Evolutionary conservation across 768 basidiomycete genomes (phyloP), one percentile per base, ranked within the genome.

Genomic region (Russula sp.): DNA sequence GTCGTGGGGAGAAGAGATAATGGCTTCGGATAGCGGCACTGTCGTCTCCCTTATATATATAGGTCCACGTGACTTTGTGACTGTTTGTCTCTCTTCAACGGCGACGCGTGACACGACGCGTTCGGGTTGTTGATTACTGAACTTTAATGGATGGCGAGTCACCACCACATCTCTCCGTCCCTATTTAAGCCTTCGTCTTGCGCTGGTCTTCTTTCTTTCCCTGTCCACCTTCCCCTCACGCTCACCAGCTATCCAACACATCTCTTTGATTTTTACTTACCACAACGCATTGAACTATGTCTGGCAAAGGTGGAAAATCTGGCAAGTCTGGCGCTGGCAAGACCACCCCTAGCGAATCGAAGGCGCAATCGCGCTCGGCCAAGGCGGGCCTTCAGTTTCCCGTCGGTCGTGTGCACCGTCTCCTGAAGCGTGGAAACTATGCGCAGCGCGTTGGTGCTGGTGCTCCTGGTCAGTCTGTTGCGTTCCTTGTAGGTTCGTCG

Each of bases 371-470:
- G 5, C 87, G 88, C 60, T 89, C 88, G 11, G 81, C 85, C 45
- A 84, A 82, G 70, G 87, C 88, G 49, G 88, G 88, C 61, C 85
- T 90, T 55, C 88, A 90, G 73, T 89, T 89, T 76, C 93, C 93
- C 49, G 93, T 96, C 70, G 91, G 92, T 78, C 90, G 93, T 85
- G 87, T 94, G 68, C 90, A 93, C 74, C 88, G 91, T 81, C 81
- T 88, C 65, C 74, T 94, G 71, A 90, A 93, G 80, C 83, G 81
- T 73, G 89, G 90, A 64, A 90, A 89, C 77, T 91, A 90, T 68
- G 87, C 90, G 38, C 86, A 86, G 72, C 89, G 93, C 70, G 84
- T 96, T 66, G 93, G 91, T 73, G 85, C 85, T 64, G 92, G 92
- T 74, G 90, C 93, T 66, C 91, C 88, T 69, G 88, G 87, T 88